phyloP scores from a whole-genome alignment of 306 rosid genomes.

The Argentina anserina region DNA sequence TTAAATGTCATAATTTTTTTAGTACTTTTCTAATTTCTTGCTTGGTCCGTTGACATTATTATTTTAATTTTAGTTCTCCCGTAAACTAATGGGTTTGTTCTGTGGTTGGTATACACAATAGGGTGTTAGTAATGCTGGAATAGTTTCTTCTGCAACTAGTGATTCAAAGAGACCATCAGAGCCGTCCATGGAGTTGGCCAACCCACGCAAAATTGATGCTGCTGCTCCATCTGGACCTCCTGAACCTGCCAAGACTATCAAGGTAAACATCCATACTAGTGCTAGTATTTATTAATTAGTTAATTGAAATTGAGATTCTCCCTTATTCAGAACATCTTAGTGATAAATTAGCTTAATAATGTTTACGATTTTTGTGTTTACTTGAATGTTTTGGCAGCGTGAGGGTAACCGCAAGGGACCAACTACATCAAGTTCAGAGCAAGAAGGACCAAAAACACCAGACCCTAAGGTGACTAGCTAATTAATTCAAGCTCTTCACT shows the following conservation, averaged over 20 bases:
- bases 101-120: background rate
- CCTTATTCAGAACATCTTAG: slow-evolving; percentile 9
- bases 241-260: slow-evolving; percentile 51
- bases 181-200: slow-evolving; percentile 69
- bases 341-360: background rate
- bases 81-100: slow-evolving; percentile 17
- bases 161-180: slow-evolving; percentile 64
- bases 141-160: slow-evolving; percentile 46
- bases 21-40: background rate
- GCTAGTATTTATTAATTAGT: background rate
- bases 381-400: slow-evolving; percentile 40
- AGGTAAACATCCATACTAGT: slow-evolving; percentile 32
- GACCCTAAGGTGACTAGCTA: slow-evolving; percentile 71
- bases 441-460: slow-evolving; percentile 89
- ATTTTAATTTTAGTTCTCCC: background rate
- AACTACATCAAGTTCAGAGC: slow-evolving; percentile 78
- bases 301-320: slow-evolving; percentile 14
- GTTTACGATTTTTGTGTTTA: background rate
- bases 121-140: slow-evolving; percentile 40
- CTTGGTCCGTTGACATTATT: slow-evolving; percentile 4
- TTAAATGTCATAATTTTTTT: background rate
- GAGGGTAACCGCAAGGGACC: slow-evolving; percentile 76
- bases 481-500: background rate
- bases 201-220: slow-evolving; percentile 34
- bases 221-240: slow-evolving; percentile 36